Evolutionary conservation across 164 flowering plant genomes (phyloP).

Genomic region (Cinnamomum chago): DNA sequence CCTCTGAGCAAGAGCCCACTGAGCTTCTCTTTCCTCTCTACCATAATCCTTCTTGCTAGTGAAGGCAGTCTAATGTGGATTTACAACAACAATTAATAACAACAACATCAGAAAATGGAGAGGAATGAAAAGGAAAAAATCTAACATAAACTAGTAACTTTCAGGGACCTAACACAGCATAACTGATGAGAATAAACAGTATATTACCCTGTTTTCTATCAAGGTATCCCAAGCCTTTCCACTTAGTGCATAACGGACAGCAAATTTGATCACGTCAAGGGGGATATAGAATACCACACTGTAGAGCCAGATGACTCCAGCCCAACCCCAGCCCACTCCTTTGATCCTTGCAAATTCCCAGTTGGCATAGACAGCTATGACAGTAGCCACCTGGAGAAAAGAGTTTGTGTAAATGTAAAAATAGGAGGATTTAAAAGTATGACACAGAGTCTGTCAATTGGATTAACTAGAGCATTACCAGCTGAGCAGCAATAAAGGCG

Average conservation of each 20-base stretch:
- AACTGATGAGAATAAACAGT: too few relatives aligned
- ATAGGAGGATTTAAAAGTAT: neutral
- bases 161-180: neutral
- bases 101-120: neutral
- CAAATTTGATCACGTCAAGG: conserved; percentile 72
- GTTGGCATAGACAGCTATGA: conserved; percentile 86
- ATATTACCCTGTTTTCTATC: conserved; percentile 74
- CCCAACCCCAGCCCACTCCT: conserved; percentile 98
- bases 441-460: too few relatives aligned
- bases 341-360: conserved; percentile 82
- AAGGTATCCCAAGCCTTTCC: conserved; percentile 89
- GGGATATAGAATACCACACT: conserved; percentile 80
- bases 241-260: conserved; percentile 70
- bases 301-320: conserved; percentile 90
- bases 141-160: neutral
- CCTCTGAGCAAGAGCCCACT: conserved; percentile 97
- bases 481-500: conserved; percentile 73
- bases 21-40: conserved; percentile 93
- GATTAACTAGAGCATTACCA: conserved; percentile 41
- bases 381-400: conserved; percentile 68
- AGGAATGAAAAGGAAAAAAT: neutral
- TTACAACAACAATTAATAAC: neutral
- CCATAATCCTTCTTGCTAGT: conserved; percentile 95
- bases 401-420: neutral
- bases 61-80: conserved; percentile 73